Percentiles rank a stretch among this genome's conserved stretches.
These are phyloP conservation scores for Pittosporum tobira DNA, from an alignment of 129 eudicot species.

Conservation along the genomic window DNA sequence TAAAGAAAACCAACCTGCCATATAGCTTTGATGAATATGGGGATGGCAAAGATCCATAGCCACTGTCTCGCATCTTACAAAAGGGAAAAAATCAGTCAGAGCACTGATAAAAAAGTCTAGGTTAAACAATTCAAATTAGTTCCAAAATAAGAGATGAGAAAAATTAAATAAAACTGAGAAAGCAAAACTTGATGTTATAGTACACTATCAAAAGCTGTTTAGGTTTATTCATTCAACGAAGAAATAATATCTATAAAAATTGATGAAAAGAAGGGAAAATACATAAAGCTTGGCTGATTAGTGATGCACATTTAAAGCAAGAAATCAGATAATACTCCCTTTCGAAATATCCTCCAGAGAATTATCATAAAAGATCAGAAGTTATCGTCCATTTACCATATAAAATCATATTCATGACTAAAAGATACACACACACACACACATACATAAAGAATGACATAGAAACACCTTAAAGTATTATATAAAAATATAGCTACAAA, in stretches of 20 bases:
- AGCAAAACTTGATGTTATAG: too few relatives aligned
- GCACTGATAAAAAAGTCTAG: not conserved
- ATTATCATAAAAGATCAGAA: not conserved
- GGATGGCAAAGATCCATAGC: conserved; percentile 61
- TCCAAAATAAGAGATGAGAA: too few relatives aligned
- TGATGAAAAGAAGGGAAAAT: not conserved
- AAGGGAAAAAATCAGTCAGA: not conserved
- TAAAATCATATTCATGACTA: not conserved
- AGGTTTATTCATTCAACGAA: not conserved
- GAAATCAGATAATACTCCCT: not conserved
- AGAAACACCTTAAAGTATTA: not conserved
- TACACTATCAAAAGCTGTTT: too few relatives aligned
- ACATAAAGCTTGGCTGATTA: not conserved
- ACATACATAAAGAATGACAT: too few relatives aligned
- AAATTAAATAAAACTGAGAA: too few relatives aligned
- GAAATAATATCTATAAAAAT: not conserved
- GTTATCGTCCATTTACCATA: too few relatives aligned
- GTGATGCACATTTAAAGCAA: not conserved
- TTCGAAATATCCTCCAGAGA: too few relatives aligned
- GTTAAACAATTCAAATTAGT: not conserved
- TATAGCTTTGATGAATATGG: conserved; percentile 67
- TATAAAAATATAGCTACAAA: not conserved
- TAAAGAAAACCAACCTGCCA: conserved; percentile 56
- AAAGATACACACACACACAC: too few relatives aligned
- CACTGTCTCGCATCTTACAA: conserved; percentile 52